Base-by-base conservation (phyloP, 2,329 filamentous ascomycete genomes). In the Capronia coronata region DNA sequence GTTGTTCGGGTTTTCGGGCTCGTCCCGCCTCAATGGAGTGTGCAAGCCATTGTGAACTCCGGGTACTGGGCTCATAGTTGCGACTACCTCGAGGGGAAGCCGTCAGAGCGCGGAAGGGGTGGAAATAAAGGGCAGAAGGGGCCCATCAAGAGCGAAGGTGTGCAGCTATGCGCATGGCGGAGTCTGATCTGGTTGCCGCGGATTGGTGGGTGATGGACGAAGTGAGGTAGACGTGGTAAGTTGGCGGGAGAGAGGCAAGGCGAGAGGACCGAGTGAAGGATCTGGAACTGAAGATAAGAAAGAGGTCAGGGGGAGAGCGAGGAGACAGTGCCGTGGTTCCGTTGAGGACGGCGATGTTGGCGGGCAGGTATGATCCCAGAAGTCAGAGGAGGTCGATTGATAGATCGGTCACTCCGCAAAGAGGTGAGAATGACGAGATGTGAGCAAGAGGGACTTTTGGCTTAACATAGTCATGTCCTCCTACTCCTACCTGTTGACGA, bases 1-100 rank as follows among this genome's bases (percentile, higher is more conserved):
- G 27, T 48, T n/a, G 18, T 37, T 37, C n/a, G 47, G 51, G 30
- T 54, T 58, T 16, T 46, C 44, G 16, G 51, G 43, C 39, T 52
- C 45, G n/a, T 51, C 50, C n/a, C 54, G 50, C 29, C 51, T 42
- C 5, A 49, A 18, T 21, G 50, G 38, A 22, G 49, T 45, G 32
- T 52, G 53, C n/a, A 58, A 34, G 23, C 39, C 56, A 58, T 58
- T 27, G 37, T 49, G 41, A 34, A 51, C 23, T 16, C 10, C 32
- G 4, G 51, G 54, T 14, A 58, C 34, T 2, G 56, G 56, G 47
- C 56, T 58, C 56, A 58, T 58, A 37, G 35, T 58, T 34, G 34
- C 38, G 22, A 30, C 21, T 30, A 21, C 7, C 10, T 7, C 22
- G 11, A 37, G 19, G 38, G 37, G 27, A 23, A 27, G 21, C n/a